A percentile compares a stretch with the other conserved stretches of the same genome.
phyloP scores from a whole-genome alignment of 2,329 filamentous ascomycete genomes.

The Penicillium psychrosexuale region DNA sequence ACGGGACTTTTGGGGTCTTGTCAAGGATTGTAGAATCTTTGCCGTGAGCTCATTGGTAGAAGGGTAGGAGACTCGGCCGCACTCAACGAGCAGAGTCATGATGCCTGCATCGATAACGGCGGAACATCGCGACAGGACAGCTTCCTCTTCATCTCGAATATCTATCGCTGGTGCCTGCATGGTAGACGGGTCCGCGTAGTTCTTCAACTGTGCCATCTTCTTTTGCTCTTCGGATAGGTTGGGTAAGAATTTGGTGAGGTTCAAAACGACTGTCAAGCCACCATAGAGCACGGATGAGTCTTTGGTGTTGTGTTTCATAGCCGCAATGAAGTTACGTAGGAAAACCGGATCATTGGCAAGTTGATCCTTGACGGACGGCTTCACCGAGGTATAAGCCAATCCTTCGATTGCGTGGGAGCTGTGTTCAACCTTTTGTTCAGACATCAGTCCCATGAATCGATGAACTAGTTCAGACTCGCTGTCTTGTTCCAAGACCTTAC shows the following conservation, averaged over 20 bases:
- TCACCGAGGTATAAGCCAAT: conserved; percentile 84
- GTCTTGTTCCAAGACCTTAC: conserved; percentile 38
- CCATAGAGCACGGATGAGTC: conserved; percentile 77
- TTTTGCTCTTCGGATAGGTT: conserved; percentile 83
- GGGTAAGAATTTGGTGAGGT: conserved; percentile 78
- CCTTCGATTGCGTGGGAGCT: conserved; percentile 83
- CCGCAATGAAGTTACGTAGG: conserved; percentile 63
- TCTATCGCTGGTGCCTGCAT: conserved; percentile 61
- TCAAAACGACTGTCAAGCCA: conserved; percentile 77
- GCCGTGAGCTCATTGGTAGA: conserved; percentile 68
- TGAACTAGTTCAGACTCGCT: conserved; percentile 53
- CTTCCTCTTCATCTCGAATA: conserved; percentile 70
- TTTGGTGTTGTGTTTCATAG: conserved; percentile 48
- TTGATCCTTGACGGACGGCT: conserved; percentile 78
- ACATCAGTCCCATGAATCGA: conserved; percentile 52
- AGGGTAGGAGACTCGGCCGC: conserved; percentile 67
- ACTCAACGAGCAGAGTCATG: conserved; percentile 71
- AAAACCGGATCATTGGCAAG: conserved; percentile 67
- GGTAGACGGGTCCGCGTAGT: conserved; percentile 83
- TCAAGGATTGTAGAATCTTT: conserved; percentile 73
- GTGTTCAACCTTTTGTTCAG: conserved; percentile 44
- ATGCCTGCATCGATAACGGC: conserved; percentile 74
- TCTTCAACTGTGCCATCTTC: conserved; percentile 86
- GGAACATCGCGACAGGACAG: conserved; percentile 72
- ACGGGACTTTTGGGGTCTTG: conserved; percentile 69